phyloP scores from a whole-genome alignment of 495 filamentous ascomycete species.

The Aspergillus sclerotiicarbonarius region DNA sequence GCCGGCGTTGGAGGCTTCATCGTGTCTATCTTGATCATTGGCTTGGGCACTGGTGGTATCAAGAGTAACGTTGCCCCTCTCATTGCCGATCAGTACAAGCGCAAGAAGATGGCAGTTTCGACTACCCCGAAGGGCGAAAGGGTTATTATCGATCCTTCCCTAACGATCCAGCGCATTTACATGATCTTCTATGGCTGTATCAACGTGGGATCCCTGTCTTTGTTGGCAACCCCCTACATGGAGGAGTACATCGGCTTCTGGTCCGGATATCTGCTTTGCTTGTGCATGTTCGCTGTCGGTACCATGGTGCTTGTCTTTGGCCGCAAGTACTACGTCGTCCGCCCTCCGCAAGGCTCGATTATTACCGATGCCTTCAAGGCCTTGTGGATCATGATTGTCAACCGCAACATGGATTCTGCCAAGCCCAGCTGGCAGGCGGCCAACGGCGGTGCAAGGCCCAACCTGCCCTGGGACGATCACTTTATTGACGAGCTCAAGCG shows the following conservation, averaged over 20 bases:
- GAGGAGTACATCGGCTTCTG: constrained; percentile 70
- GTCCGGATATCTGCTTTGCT: constrained; percentile 70
- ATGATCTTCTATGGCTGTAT: constrained; percentile 74
- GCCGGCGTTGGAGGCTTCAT: constrained; percentile 51
- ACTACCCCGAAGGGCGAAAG: constrained; percentile 62
- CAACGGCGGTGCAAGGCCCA: constrained; percentile 33
- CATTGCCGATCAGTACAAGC: constrained; percentile 73
- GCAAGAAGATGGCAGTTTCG: constrained; percentile 56
- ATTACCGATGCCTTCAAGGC: constrained; percentile 61
- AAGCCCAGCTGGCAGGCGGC: constrained; percentile 58
- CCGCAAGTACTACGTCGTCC: constrained; percentile 58
- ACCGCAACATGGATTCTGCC: constrained; percentile 56
- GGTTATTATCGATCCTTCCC: constrained; percentile 71
- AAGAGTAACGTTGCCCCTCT: constrained; percentile 63
- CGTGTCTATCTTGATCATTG: constrained; percentile 45
- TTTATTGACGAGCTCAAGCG: constrained; percentile 64
- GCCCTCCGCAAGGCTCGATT: constrained; percentile 62
- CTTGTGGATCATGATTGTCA: constrained; percentile 55
- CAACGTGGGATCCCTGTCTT: constrained; percentile 70
- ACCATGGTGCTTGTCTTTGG: constrained; percentile 52
- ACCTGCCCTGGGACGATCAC: constrained; percentile 56
- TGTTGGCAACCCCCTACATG: constrained; percentile 63
- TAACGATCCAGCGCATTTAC: constrained; percentile 73
- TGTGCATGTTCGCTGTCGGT: constrained; percentile 57
- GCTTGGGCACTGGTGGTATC: constrained; percentile 65